A percentile compares a stretch with the other conserved stretches of the same genome.
phyloP scores from a whole-genome alignment of 2,329 filamentous ascomycete genomes.

The Colletotrichum incanum region DNA sequence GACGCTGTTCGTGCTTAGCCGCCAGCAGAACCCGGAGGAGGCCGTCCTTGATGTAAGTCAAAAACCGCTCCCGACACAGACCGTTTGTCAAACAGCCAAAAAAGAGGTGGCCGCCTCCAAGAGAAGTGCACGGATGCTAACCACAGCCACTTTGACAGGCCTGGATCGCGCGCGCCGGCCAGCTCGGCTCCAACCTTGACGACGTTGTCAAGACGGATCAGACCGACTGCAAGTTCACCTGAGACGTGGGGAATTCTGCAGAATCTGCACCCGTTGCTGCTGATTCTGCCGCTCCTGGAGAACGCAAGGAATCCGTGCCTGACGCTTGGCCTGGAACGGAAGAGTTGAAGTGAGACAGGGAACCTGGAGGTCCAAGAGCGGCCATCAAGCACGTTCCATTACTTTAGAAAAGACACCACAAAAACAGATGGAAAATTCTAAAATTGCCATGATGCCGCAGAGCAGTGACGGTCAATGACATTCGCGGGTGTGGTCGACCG shows the following conservation, averaged over 20 bases:
- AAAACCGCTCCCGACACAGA: not conserved
- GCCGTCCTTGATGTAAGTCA: constrained; percentile 49
- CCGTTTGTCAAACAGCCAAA: not conserved
- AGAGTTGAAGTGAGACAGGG: constrained; percentile 5
- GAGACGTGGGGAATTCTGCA: constrained; percentile 16
- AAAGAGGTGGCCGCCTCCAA: not conserved
- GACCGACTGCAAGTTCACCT: constrained; percentile 46
- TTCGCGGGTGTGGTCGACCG: not conserved
- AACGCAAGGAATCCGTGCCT: constrained; percentile 25
- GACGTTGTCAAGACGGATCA: constrained; percentile 50
- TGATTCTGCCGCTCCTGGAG: not conserved
- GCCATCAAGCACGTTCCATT: constrained; percentile 13
- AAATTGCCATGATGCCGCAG: not conserved
- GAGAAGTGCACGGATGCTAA: constrained; percentile 5
- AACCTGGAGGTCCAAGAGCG: constrained; percentile 5
- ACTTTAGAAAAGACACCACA: not conserved
- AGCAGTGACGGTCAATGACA: not conserved
- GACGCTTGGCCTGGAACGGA: constrained; percentile 20
- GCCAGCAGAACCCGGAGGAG: constrained; percentile 49
- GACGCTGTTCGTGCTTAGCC: constrained; percentile 53
- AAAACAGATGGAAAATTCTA: not conserved
- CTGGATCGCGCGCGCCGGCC: constrained; percentile 49
- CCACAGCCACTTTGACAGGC: constrained; percentile 31
- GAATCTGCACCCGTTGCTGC: not conserved
- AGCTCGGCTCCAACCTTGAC: constrained; percentile 47